phyloP scores from a whole-genome alignment of 345 rosid species.

The Sisymbrium altissimum region DNA sequence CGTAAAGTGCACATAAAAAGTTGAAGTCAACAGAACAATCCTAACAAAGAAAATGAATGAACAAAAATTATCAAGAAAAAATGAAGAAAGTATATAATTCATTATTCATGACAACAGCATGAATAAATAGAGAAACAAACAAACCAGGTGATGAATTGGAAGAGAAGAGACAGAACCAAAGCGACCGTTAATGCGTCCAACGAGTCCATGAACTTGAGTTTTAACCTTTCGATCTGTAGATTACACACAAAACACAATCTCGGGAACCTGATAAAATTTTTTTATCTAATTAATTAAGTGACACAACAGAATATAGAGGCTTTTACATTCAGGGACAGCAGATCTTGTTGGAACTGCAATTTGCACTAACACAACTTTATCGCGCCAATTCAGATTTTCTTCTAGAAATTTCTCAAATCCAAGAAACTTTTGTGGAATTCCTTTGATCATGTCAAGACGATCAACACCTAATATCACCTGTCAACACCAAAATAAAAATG shows the following conservation, averaged over 20 bases:
- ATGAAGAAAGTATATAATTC: neutral
- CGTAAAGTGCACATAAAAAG: conserved; percentile 76
- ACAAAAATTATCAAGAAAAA: neutral
- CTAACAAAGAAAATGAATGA: conserved; percentile 33
- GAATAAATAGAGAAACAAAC: conserved; percentile 24
- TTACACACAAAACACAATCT: neutral
- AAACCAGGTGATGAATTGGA: conserved; percentile 91
- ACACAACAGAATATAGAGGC: neutral
- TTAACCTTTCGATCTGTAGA: conserved; percentile 66
- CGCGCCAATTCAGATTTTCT: conserved; percentile 75
- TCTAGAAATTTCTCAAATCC: conserved; percentile 94
- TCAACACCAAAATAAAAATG: neutral
- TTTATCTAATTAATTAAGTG: neutral
- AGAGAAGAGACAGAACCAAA: conserved; percentile 83
- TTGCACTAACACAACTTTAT: conserved; percentile 87
- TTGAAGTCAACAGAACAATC: conserved; percentile 84
- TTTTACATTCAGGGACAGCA: conserved; percentile 90
- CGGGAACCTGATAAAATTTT: neutral
- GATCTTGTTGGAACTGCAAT: conserved; percentile 98
- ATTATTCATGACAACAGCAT: neutral
- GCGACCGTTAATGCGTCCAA: conserved; percentile 92
- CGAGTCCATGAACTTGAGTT: conserved; percentile 90
- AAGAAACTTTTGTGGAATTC: conserved; percentile 46
- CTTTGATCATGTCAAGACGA: no score
- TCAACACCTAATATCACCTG: no score